A percentile compares a stretch with the other conserved stretches of the same genome.
Evolutionary conservation across 768 basidiomycete genomes (phyloP).

Genomic region (Multifurca ochricompacta): DNA sequence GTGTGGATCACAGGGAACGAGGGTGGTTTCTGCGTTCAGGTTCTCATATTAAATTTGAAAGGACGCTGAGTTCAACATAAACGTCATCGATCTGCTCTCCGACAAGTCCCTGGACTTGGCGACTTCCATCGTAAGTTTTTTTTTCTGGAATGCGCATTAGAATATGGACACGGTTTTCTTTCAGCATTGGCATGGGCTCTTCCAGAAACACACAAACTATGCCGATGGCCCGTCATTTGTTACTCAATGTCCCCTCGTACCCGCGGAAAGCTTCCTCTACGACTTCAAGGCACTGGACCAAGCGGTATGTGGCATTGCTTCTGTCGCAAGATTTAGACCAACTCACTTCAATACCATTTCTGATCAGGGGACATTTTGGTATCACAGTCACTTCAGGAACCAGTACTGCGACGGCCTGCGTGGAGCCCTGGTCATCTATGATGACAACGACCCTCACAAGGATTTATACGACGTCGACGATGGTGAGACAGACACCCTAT

Average conservation of each 20-base stretch:
- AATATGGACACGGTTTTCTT: neutral
- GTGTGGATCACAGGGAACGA: neutral
- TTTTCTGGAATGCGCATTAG: neutral
- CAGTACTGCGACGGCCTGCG: constrained; percentile 40
- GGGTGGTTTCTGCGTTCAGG: too few species aligned
- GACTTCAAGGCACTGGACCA: constrained; percentile 30
- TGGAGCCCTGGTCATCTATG: constrained; percentile 30
- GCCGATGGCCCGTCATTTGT: constrained; percentile 26
- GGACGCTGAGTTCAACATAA: neutral
- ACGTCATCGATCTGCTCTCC: neutral
- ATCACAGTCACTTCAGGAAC: constrained; percentile 35
- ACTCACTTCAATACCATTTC: neutral
- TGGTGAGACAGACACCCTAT: constrained; percentile 13
- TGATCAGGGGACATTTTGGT: constrained; percentile 30
- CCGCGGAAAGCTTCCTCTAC: constrained; percentile 34
- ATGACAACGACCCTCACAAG: constrained; percentile 26
- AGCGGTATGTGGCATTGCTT: constrained; percentile 18
- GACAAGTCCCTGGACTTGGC: neutral
- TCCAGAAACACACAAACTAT: constrained; percentile 18
- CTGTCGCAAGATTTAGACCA: neutral
- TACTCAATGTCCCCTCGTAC: constrained; percentile 36
- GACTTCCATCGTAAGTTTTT: neutral
- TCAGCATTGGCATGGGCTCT: constrained; percentile 23
- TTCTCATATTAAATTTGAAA: neutral
- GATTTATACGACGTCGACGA: constrained; percentile 28